Percentiles rank a stretch among this genome's conserved stretches.
Conservation (phyloP, 2,329 filamentous ascomycete genomes). For the Cladosporium sp. region DNA sequence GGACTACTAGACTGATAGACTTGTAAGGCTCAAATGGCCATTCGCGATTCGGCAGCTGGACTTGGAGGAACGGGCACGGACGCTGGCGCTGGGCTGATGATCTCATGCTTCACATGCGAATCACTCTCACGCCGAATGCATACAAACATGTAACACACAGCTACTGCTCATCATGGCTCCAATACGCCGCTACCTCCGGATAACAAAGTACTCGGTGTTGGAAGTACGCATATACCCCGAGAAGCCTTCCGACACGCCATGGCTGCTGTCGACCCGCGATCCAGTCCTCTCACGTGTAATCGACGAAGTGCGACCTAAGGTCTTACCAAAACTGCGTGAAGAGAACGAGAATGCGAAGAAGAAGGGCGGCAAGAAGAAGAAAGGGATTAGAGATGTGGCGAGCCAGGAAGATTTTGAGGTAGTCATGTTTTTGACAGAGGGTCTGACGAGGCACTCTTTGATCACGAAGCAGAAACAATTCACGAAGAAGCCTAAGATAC, state of each 20-base stretch:
- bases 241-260: constrained; percentile 76
- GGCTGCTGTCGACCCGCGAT: constrained; percentile 74
- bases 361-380: constrained; percentile 64
- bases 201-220: constrained; percentile 90
- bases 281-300: constrained; percentile 79
- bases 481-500: constrained; percentile 38
- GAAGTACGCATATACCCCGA: constrained; percentile 96
- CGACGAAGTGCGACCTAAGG: constrained; percentile 75
- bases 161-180: constrained; percentile 65
- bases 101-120: background rate
- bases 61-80: background rate
- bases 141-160: background rate
- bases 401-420: constrained; percentile 90
- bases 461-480: constrained; percentile 79
- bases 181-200: constrained; percentile 81
- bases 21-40: background rate
- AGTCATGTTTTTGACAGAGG: constrained; percentile 86
- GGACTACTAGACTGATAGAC: background rate
- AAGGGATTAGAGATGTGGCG: constrained; percentile 82
- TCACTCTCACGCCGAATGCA: background rate
- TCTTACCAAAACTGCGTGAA: constrained; percentile 86
- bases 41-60: background rate
- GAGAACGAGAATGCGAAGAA: constrained; percentile 61
- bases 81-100: background rate
- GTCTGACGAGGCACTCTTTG: constrained; percentile 77